phyloP scores from a whole-genome alignment of 176 grass and related monocot genomes.

The Chrysopogon serrulatus region DNA sequence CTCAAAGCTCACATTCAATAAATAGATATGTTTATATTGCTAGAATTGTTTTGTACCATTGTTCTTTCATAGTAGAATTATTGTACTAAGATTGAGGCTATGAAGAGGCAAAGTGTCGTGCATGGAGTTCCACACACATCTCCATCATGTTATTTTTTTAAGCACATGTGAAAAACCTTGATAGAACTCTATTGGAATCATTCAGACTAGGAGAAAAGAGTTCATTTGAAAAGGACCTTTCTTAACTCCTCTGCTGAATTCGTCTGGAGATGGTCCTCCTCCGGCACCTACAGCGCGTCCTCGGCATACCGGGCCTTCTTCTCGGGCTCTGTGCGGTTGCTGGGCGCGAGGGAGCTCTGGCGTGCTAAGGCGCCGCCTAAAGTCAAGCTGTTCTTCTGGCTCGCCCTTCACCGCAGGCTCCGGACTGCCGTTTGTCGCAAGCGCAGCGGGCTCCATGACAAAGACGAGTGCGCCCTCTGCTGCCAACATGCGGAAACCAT shows the following conservation, averaged over 20 bases:
- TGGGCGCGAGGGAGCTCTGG: too few species aligned
- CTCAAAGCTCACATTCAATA: not conserved
- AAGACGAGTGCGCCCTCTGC: too few species aligned
- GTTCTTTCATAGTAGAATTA: not conserved
- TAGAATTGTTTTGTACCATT: not conserved
- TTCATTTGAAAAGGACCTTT: not conserved
- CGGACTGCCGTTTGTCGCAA: too few species aligned
- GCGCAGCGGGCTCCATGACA: too few species aligned
- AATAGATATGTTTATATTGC: not conserved
- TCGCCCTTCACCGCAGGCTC: too few species aligned
- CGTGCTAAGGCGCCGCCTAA: too few species aligned
- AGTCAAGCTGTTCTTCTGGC: too few species aligned
- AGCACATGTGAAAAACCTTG: not conserved
- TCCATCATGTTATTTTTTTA: not conserved
- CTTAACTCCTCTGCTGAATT: not conserved
- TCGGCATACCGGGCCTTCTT: too few species aligned
- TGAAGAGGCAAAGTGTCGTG: not conserved
- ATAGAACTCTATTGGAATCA: not conserved
- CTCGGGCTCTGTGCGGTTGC: too few species aligned
- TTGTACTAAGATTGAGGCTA: not conserved
- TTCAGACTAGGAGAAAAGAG: not conserved
- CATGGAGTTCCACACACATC: not conserved
- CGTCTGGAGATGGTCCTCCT: too few species aligned
- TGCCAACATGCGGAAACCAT: too few species aligned
- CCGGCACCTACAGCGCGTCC: too few species aligned